Conservation (phyloP, 2,329 filamentous ascomycete genomes). For the Coniochaeta sp. region DNA sequence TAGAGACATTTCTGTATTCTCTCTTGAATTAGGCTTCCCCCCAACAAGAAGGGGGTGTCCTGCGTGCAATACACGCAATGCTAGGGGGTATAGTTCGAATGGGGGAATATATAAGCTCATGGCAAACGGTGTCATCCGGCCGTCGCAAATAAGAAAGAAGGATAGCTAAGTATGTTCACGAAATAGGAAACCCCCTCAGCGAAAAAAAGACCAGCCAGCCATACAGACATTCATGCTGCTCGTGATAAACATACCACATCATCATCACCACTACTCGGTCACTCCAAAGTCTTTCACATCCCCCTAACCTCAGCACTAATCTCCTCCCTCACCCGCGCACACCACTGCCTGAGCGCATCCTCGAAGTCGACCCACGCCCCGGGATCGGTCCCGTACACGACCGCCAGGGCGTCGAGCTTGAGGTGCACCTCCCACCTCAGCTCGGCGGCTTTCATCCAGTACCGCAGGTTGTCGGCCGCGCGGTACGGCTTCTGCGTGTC, state of each 20-base stretch:
- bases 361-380: conserved; percentile 78
- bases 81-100: background rate
- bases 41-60: background rate
- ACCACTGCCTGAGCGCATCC: conserved; percentile 75
- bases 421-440: conserved; percentile 85
- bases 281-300: background rate
- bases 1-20: background rate
- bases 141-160: background rate
- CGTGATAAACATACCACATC: background rate
- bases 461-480: conserved; percentile 85
- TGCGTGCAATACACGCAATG: background rate
- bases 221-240: too few relatives aligned
- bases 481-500: conserved; percentile 94
- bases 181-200: too few relatives aligned
- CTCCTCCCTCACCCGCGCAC: conserved; percentile 72
- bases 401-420: conserved; percentile 74
- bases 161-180: background rate
- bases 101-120: background rate
- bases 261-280: background rate
- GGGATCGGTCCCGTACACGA: conserved; percentile 67
- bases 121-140: background rate
- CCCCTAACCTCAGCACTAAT: conserved; percentile 58
- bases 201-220: too few relatives aligned
- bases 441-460: conserved; percentile 94
- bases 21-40: background rate